These are phyloP conservation scores for Zanthoxylum bungeanum DNA, from an alignment of 345 rosid species.

Conservation along the genomic window DNA sequence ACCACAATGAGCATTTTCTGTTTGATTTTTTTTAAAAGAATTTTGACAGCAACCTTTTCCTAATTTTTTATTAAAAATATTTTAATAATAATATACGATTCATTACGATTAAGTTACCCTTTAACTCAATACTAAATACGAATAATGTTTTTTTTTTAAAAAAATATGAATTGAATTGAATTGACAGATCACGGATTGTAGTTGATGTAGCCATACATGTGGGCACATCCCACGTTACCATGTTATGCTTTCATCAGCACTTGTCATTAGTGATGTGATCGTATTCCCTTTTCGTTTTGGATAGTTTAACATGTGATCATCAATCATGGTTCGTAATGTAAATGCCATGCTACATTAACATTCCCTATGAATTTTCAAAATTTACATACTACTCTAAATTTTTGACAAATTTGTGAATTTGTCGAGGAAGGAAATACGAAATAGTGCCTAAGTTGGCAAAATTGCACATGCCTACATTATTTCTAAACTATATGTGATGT, in stretches of 20 bases:
- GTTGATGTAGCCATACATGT: not conserved
- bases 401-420: not conserved
- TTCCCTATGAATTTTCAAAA: not conserved
- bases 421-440: not conserved
- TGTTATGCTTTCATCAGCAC: not conserved
- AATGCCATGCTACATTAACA: not conserved
- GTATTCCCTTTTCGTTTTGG: not conserved
- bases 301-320: not conserved
- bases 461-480: not conserved
- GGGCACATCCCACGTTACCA: not conserved
- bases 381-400: not conserved
- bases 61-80: too few species aligned
- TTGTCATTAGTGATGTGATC: not conserved
- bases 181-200: too few species aligned
- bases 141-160: too few species aligned
- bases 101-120: too few species aligned
- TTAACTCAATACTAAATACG: too few species aligned
- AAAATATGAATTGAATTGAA: too few species aligned
- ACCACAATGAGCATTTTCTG: not conserved
- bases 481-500: too few species aligned
- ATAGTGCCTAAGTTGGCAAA: not conserved
- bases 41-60: too few species aligned
- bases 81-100: too few species aligned
- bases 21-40: too few species aligned
- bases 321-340: not conserved